Conservation (phyloP, 2,329 filamentous ascomycete genomes). For the Paecilomyces variotii region DNA sequence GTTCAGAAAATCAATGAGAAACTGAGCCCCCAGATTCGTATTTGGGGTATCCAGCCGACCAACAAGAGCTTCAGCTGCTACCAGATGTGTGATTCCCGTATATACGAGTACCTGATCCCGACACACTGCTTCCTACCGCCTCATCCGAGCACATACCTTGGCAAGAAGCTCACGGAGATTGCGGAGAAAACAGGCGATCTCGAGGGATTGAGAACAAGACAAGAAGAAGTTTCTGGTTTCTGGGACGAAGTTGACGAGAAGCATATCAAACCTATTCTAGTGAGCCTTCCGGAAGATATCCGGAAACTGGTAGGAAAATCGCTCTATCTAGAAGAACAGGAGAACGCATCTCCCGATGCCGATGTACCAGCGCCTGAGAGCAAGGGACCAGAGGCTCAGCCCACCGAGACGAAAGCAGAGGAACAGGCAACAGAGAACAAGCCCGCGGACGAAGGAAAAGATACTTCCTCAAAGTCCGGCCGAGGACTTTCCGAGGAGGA, state of each 20-base stretch:
- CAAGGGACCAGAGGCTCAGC: neutral
- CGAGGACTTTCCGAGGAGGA: constrained; percentile 6
- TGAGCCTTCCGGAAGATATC: constrained; percentile 33
- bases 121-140: constrained; percentile 88
- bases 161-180: constrained; percentile 69
- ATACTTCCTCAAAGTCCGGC: constrained; percentile 5
- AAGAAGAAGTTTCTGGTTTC: constrained; percentile 71
- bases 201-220: constrained; percentile 58
- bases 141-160: constrained; percentile 78
- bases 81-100: constrained; percentile 85
- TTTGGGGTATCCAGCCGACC: constrained; percentile 89
- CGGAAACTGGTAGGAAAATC: constrained; percentile 33
- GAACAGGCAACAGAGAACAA: constrained; percentile 5
- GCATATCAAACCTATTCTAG: constrained; percentile 62
- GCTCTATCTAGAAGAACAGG: constrained; percentile 29
- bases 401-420: constrained; percentile 9
- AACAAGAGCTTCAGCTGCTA: constrained; percentile 92
- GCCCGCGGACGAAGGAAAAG: constrained; percentile 5
- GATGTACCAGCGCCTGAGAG: constrained; percentile 7
- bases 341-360: constrained; percentile 18
- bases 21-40: constrained; percentile 78
- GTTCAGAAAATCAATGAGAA: constrained; percentile 85
- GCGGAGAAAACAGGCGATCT: constrained; percentile 66
- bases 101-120: constrained; percentile 96
- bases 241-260: constrained; percentile 79